Evolutionary conservation across 1,284 basidiomycete genomes (phyloP).

Genomic region (Cerrena zonata): DNA sequence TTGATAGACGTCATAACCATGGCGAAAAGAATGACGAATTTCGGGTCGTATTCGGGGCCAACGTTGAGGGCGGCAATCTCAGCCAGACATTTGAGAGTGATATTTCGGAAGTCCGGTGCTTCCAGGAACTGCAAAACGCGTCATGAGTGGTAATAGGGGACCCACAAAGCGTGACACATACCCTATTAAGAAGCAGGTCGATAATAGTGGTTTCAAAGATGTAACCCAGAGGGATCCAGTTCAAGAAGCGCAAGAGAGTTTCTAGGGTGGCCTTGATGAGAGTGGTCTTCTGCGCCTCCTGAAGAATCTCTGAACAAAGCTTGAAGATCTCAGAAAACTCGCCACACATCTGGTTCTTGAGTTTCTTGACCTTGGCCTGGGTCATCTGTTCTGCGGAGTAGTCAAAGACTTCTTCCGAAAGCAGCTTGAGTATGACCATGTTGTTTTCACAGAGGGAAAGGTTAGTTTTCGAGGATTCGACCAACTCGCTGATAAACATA

Average conservation of each 20-base stretch:
- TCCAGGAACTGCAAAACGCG: conserved; percentile 80
- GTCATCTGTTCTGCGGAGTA: conserved; percentile 99
- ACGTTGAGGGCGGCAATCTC: conserved; percentile 94
- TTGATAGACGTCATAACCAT: conserved; percentile 98
- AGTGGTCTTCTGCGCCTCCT: conserved; percentile 95
- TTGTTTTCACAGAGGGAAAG: conserved; percentile 98
- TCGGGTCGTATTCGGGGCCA: conserved; percentile 96
- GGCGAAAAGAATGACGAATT: conserved; percentile 96
- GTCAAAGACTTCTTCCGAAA: conserved; percentile 99
- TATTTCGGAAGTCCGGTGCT: conserved; percentile 93
- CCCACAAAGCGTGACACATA: conserved; percentile 37
- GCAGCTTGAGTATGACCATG: conserved; percentile 96
- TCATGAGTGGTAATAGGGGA: too few species aligned
- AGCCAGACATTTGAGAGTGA: conserved; percentile 95
- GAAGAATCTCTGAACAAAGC: conserved; percentile 91
- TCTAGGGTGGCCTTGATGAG: conserved; percentile 94
- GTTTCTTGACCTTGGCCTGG: conserved; percentile 92
- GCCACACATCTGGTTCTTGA: conserved; percentile 97
- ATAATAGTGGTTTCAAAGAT: conserved; percentile 99
- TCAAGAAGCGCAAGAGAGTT: conserved; percentile 92
- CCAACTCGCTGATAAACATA: conserved; percentile 94
- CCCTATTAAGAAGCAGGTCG: conserved; percentile 84
- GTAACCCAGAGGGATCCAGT: conserved; percentile 99
- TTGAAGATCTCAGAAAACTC: conserved; percentile 97
- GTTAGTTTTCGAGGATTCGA: conserved; percentile 94